phyloP scores from a whole-genome alignment of 129 eudicot genomes.

The Lactuca saligna region DNA sequence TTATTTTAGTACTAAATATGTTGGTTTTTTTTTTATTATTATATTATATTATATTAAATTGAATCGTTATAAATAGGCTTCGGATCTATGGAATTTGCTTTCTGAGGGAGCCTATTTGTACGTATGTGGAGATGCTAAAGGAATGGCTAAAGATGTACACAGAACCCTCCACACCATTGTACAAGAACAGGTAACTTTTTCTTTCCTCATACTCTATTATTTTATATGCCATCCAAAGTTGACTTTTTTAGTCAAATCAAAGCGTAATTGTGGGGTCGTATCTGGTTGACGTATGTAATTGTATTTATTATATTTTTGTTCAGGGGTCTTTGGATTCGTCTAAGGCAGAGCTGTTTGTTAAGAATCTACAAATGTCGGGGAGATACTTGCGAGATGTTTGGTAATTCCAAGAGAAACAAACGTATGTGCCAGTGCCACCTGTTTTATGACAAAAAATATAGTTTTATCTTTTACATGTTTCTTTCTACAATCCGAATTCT shows the following conservation, averaged over 20 bases:
- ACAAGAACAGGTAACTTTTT: constrained; percentile 73
- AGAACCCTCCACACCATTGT: constrained; percentile 87
- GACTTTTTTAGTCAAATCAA: constrained; percentile 3
- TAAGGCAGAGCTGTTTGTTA: constrained; percentile 69
- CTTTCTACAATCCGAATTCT: constrained; percentile 21
- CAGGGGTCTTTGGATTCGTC: constrained; percentile 84
- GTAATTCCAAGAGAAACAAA: constrained; percentile 28
- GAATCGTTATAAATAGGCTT: constrained; percentile 48
- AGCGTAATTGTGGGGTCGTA: not conserved
- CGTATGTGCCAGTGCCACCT: not conserved
- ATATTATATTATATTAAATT: not conserved
- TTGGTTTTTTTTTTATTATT: not conserved
- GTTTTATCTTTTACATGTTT: not conserved
- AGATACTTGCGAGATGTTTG: constrained; percentile 90
- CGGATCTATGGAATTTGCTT: constrained; percentile 81
- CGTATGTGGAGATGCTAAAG: constrained; percentile 99
- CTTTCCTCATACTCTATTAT: no score
- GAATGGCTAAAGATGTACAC: constrained; percentile 99
- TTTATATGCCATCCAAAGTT: not conserved
- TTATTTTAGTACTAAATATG: no score
- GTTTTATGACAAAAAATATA: constrained; percentile 12
- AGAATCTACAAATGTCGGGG: constrained; percentile 82
- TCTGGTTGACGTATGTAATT: not conserved
- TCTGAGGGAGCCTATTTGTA: constrained; percentile 85
- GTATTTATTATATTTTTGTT: not conserved